These are phyloP conservation scores for Bathelium albidoporum DNA, from an alignment of 495 filamentous ascomycete genomes.

Conservation along the genomic window DNA sequence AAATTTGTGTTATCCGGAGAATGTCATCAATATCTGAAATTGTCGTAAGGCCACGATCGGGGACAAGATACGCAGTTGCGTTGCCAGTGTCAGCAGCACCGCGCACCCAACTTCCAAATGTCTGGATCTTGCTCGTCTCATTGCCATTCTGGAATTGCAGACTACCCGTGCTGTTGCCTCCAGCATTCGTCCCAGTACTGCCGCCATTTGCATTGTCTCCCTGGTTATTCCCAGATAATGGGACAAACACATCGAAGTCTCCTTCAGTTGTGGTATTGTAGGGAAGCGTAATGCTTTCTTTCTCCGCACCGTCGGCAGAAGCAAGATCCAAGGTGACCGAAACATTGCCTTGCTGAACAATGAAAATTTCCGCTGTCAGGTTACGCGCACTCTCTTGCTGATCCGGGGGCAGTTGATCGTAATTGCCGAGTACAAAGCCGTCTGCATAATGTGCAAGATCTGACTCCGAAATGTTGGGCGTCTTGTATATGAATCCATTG, in stretches of 20 bases:
- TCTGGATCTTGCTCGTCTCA: slow-evolving; percentile 48
- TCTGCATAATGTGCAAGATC: slow-evolving; percentile 59
- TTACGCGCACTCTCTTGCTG: slow-evolving; percentile 61
- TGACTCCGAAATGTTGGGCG: slow-evolving; percentile 51
- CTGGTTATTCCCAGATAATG: slow-evolving; percentile 38
- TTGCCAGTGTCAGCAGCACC: slow-evolving; percentile 53
- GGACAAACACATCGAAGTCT: slow-evolving; percentile 61
- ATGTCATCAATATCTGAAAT: slow-evolving; percentile 74
- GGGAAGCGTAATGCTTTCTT: slow-evolving; percentile 45
- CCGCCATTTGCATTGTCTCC: slow-evolving; percentile 34
- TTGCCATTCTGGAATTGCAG: slow-evolving; percentile 41
- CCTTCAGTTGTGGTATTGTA: slow-evolving; percentile 51
- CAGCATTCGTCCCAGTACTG: background rate
- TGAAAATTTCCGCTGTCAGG: slow-evolving; percentile 58
- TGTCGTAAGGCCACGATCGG: slow-evolving; percentile 53
- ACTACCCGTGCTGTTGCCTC: background rate
- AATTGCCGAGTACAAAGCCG: slow-evolving; percentile 54
- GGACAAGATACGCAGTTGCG: slow-evolving; percentile 65
- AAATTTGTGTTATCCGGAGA: slow-evolving; percentile 74
- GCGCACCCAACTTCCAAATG: slow-evolving; percentile 54
- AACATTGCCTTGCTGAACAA: slow-evolving; percentile 55
- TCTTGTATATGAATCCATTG: slow-evolving; percentile 71
- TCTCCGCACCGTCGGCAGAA: slow-evolving; percentile 45
- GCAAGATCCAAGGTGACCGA: slow-evolving; percentile 55
- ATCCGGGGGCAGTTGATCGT: slow-evolving; percentile 46